These are phyloP conservation scores for Penicillium pancosmium DNA, from an alignment of 495 filamentous ascomycete genomes.

Conservation along the genomic window DNA sequence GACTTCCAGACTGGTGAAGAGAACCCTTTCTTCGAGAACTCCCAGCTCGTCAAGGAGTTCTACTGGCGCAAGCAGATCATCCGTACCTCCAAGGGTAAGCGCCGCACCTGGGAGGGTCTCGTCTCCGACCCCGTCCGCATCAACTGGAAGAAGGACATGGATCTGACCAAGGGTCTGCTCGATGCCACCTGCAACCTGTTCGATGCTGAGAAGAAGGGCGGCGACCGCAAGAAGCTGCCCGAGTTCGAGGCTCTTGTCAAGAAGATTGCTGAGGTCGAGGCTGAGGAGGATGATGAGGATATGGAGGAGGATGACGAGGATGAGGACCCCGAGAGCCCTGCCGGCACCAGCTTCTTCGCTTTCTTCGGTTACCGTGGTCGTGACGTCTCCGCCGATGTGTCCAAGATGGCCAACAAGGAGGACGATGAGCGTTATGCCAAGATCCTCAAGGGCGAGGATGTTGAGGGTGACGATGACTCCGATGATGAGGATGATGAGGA, in stretches of 20 bases:
- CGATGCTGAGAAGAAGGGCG: slow-evolving; percentile 59
- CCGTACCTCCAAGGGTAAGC: slow-evolving; percentile 44
- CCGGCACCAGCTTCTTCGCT: slow-evolving; percentile 76
- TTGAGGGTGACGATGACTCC: slow-evolving; percentile 43
- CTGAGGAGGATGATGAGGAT: slow-evolving; percentile 26
- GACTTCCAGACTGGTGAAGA: slow-evolving; percentile 47
- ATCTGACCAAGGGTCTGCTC: slow-evolving; percentile 79
- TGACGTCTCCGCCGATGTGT: slow-evolving; percentile 70
- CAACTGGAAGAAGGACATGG: slow-evolving; percentile 82
- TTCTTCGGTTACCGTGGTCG: slow-evolving; percentile 79
- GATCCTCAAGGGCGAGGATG: slow-evolving; percentile 55
- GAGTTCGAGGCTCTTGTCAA: slow-evolving; percentile 55
- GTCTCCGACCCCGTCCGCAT: slow-evolving; percentile 85
- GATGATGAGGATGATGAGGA: slow-evolving; percentile 52
- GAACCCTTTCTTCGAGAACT: slow-evolving; percentile 78
- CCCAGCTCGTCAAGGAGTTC: slow-evolving; percentile 83
- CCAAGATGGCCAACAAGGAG: slow-evolving; percentile 55
- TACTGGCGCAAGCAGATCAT: slow-evolving; percentile 65
- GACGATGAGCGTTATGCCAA: slow-evolving; percentile 61
- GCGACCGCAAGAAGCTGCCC: slow-evolving; percentile 42
- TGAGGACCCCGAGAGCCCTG: slow-evolving; percentile 57
- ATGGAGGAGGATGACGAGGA: slow-evolving; percentile 47
- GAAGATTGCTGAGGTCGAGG: slow-evolving; percentile 43
- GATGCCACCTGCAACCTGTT: slow-evolving; percentile 67
- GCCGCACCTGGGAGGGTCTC: slow-evolving; percentile 66